These are phyloP conservation scores for Sambucus nigra DNA, from an alignment of 129 eudicot species.

Conservation along the genomic window DNA sequence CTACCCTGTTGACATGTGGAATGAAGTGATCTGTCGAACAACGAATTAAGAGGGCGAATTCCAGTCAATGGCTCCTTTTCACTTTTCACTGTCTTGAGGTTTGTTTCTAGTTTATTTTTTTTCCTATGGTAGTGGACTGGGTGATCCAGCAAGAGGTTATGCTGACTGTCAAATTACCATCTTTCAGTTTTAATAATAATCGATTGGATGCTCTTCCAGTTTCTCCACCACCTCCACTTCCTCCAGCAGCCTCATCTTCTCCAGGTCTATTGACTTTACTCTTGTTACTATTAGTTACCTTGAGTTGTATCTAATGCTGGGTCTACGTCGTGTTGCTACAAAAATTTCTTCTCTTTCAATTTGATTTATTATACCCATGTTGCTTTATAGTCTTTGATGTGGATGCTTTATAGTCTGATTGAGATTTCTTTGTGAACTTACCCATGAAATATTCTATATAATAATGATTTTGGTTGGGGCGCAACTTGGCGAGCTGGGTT, in stretches of 20 bases:
- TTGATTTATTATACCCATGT: too few species aligned
- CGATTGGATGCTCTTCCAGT: constrained; percentile 34
- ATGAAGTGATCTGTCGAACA: constrained; percentile 70
- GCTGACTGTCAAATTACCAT: constrained; percentile 13
- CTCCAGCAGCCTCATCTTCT: constrained; percentile 31
- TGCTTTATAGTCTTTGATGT: too few species aligned
- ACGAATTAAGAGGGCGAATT: constrained; percentile 37
- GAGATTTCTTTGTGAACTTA: too few species aligned
- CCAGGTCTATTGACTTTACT: constrained; percentile 35
- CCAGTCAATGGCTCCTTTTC: constrained; percentile 71
- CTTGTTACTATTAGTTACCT: neutral
- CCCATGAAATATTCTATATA: too few species aligned
- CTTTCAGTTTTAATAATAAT: constrained; percentile 66
- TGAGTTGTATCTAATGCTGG: neutral
- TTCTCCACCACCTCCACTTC: constrained; percentile 66
- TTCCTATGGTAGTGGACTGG: neutral
- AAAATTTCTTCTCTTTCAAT: neutral
- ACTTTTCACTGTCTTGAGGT: constrained; percentile 69
- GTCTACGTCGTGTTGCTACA: neutral
- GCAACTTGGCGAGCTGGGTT: too few species aligned
- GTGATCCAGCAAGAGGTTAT: neutral
- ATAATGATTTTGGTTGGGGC: too few species aligned
- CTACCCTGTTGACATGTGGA: constrained; percentile 4
- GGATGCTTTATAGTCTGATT: too few species aligned
- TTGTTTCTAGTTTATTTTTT: constrained; percentile 8